Percentiles rank a stretch among this genome's conserved stretches.
Conservation (phyloP, 2,329 filamentous ascomycete genomes). For the Canariomyces notabilis region DNA sequence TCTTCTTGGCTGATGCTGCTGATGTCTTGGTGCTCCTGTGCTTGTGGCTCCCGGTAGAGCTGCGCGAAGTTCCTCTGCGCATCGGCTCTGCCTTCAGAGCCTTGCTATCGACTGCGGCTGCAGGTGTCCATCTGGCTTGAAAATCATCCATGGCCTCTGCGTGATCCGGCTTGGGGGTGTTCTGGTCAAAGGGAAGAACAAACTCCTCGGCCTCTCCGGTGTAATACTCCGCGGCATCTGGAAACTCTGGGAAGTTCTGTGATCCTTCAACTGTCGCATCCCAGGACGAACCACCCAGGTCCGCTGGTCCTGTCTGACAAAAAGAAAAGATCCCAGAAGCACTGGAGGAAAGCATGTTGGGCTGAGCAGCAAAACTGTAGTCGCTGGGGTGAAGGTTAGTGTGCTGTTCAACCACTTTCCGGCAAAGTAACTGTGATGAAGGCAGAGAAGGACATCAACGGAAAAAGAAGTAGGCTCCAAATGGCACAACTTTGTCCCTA, state of each 20-base stretch:
- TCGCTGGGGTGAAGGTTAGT: conserved; percentile 53
- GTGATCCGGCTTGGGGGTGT: conserved; percentile 49
- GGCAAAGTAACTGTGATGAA: conserved; percentile 30
- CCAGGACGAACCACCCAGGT: conserved; percentile 52
- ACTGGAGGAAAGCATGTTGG: conserved; percentile 47
- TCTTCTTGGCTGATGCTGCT: conserved; percentile 35
- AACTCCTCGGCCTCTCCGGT: conserved; percentile 52
- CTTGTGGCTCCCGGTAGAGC: conserved; percentile 43
- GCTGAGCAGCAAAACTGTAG: conserved; percentile 50
- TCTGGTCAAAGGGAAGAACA: conserved; percentile 50
- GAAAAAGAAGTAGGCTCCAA: conserved; percentile 31
- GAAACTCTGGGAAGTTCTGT: conserved; percentile 55
- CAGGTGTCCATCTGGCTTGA: conserved; percentile 44
- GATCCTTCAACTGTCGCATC: conserved; percentile 52
- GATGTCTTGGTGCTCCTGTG: conserved; percentile 39
- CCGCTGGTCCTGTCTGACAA: conserved; percentile 56
- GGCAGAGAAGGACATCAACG: conserved; percentile 30
- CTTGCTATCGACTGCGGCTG: conserved; percentile 34
- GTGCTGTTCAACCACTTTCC: conserved; percentile 45
- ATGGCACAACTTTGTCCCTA: conserved; percentile 56
- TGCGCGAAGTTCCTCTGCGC: conserved; percentile 41
- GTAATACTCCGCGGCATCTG: conserved; percentile 45
- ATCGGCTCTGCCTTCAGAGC: conserved; percentile 39
- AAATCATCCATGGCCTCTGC: conserved; percentile 43
- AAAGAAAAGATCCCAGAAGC: conserved; percentile 52